Base-by-base conservation (phyloP, 345 rosid genomes). In the Euphorbia tirucalli region DNA sequence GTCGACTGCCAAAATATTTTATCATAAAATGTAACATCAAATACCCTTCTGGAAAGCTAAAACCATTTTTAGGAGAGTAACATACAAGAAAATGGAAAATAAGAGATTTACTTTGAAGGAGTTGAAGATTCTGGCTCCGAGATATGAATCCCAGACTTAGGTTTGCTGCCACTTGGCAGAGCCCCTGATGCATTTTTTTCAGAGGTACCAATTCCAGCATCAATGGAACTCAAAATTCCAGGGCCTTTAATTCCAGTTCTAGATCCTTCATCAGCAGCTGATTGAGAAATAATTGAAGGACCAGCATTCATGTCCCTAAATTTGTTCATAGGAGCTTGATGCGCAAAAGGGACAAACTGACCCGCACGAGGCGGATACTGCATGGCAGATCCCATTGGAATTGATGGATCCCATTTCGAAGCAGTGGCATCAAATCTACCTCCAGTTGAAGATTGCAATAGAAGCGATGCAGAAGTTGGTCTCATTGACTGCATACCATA, bases 251-350 rank as follows among this genome's bases (percentile, higher is more conserved):
- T 88, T 70, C 98, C 99, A 35, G 97, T 95, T 78, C 99, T 86
- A n/a, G 99, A 92, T 61, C 99, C 99, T 89, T 95, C 99, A 81
- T 95, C 99, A 56, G 98, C 99, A 82, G 97, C 97, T 62, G 91
- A 77, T 43, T 88, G 96, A 52, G 89, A 75, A 50, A 89, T 81
- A 55, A 86, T 50, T 32, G 93, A 89, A 27, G 89, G 74, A 59
- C 84, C 78, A 10, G 79, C 79, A 80, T 73, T 88, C 44, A 78
- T 79, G 32, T 92, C 99, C 74, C 84, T 85, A 66, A 89, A 88
- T 79, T 88, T 89, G 75, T 83, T 92, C 18, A 90, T 69, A 65
- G 87, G 78, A 49, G 70, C 80, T 79, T 90, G 93, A 66, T 85
- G 95, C 72, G 81, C 73, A 75, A 87, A 79, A 46, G 93, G 95